Conservation (phyloP, 768 basidiomycete species). For the Gloeopeniophorella convolvens region DNA sequence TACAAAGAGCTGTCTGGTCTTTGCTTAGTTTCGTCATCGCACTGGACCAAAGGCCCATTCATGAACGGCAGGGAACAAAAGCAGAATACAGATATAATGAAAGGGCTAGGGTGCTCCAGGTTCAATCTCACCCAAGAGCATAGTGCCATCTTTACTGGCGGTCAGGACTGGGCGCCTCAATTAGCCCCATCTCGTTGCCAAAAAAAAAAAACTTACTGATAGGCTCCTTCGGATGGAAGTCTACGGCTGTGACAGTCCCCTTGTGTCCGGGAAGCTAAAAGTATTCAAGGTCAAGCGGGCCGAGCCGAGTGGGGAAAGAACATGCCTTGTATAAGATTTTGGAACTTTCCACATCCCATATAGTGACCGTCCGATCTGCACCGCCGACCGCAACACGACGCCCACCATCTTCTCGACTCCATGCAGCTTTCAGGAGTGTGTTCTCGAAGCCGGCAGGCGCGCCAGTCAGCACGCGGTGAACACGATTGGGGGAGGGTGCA, state of each 20-base stretch:
- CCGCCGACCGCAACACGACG: constrained; percentile 81
- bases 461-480: constrained; percentile 75
- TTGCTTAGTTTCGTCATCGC: constrained; percentile 20
- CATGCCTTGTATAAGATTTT: constrained; percentile 73
- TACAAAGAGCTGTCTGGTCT: constrained; percentile 13
- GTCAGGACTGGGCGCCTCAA: constrained; percentile 59
- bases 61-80: too few species aligned
- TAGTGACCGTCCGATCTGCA: constrained; percentile 79
- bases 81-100: neutral
- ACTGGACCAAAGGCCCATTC: too few species aligned
- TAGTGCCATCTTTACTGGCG: constrained; percentile 86
- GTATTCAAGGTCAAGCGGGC: neutral
- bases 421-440: constrained; percentile 73
- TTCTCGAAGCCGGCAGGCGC: constrained; percentile 95
- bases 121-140: constrained; percentile 90
- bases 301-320: constrained; percentile 7
- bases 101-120: constrained; percentile 32
- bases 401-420: constrained; percentile 84
- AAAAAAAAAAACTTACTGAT: constrained; percentile 56
- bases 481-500: constrained; percentile 72
- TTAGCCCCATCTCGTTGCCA: constrained; percentile 2
- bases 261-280: constrained; percentile 87
- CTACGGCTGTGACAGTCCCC: constrained; percentile 91
- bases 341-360: constrained; percentile 81
- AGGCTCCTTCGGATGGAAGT: constrained; percentile 94